Evolutionary conservation across 2,329 filamentous ascomycete species (phyloP), one percentile per base, ranked within the genome.

Genomic region (Cadophora sp.): DNA sequence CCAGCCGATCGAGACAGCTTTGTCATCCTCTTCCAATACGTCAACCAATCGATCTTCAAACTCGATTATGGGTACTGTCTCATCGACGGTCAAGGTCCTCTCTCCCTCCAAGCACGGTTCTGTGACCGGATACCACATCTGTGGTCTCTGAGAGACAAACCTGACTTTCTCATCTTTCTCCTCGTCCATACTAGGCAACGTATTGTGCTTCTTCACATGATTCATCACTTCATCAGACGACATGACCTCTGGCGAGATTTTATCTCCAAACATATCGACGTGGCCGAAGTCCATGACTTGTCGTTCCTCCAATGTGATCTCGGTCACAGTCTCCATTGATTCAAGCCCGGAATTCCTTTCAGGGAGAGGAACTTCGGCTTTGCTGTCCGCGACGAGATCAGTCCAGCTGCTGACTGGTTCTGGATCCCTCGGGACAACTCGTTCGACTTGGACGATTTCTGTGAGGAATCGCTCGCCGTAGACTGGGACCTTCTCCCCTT

Each of bases 391-490:
- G 16, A 19, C 19, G n/a, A 64, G n/a, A 29, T 64, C 29, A 1
- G 26, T 26, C 62, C 62, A 58, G 27, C n/a, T 40, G 11, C 26
- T 48, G 24, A 64, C 11, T n/a, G 50, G 31, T 5, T 11, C 7
- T 22, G 22, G 24, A 51, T 64, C 24, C 31, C 40, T 58, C 12
- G 34, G 37, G 6, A 58, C 34, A 31, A 55, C 37, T 26, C 62
- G 62, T 26, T 64, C 37, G 14, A 56, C 53, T 26, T 56, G 50
- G 9, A 64, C 62, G 37, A 64, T 64, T 43, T 64, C 62, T 16
- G 37, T 64, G 29, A 64, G 24, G 24, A 58, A n/a, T 9, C 53
- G 50, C 11, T 64, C 34, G 2, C 51, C 62, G 43, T 64, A 64
- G 31, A 64, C 24, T 0, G 29, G 46, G 22, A 31, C 50, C 3